Evolutionary conservation across 768 basidiomycete genomes (phyloP).

Genomic region (Kwoniella sp.): DNA sequence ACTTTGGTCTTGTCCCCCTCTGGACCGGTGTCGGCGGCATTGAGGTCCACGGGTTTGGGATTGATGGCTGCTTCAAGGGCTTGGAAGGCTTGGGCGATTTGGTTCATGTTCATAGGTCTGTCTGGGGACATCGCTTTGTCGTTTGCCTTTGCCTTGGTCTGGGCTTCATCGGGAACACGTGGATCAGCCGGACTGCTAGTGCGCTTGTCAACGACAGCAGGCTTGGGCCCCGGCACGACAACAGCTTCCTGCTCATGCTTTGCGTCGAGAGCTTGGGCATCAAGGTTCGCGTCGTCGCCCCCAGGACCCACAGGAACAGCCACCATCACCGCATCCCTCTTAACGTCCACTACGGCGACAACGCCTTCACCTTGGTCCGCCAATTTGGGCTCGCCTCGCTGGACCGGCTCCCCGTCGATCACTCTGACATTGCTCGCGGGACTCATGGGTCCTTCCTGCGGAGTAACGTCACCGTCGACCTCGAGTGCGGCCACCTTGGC

Average conservation of each 20-base stretch:
- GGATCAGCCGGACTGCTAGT: too few species aligned
- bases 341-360: not conserved
- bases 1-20: not conserved
- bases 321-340: slow-evolving; percentile 10
- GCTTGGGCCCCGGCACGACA: slow-evolving; percentile 2
- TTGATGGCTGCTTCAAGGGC: slow-evolving; percentile 5
- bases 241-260: slow-evolving; percentile 23
- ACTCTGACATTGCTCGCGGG: slow-evolving; percentile 21
- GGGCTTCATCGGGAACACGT: too few species aligned
- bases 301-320: slow-evolving; percentile 10
- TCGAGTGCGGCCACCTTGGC: too few species aligned
- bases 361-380: not conserved
- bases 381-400: not conserved
- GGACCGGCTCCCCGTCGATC: slow-evolving; percentile 14
- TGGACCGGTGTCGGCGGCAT: not conserved
- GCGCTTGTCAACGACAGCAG: not conserved
- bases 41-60: not conserved
- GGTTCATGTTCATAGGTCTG: slow-evolving; percentile 22
- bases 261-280: slow-evolving; percentile 4
- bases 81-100: slow-evolving; percentile 30
- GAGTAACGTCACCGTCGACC: not conserved
- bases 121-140: slow-evolving; percentile 21
- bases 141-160: too few species aligned
- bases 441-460: slow-evolving; percentile 2
- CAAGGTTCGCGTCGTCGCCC: slow-evolving; percentile 4